A percentile compares a stretch with the other conserved stretches of the same genome.
phyloP scores from a whole-genome alignment of 106 monocot species.

The Hemerocallis citrina region DNA sequence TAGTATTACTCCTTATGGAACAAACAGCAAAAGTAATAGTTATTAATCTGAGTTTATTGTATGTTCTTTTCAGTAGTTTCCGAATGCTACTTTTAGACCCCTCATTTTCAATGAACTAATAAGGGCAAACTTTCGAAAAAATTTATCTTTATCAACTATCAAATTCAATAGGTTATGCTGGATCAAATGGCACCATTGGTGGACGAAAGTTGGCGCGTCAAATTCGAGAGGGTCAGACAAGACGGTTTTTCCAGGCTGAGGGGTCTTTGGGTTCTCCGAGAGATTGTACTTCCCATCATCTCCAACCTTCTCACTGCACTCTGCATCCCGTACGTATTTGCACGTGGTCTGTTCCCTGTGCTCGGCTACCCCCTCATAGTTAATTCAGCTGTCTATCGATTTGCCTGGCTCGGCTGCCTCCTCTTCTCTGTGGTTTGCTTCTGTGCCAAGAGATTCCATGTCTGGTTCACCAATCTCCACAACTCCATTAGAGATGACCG shows the following conservation, averaged over 20 bases:
- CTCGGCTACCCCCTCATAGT: conserved; percentile 84
- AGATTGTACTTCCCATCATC: conserved; percentile 82
- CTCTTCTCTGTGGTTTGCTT: conserved; percentile 50
- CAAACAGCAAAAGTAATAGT: too few relatives aligned
- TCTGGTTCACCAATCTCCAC: conserved; percentile 97
- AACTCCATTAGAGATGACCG: conserved; percentile 95
- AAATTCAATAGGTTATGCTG: conserved; percentile 67
- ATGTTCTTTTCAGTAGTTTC: not conserved
- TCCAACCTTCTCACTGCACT: conserved; percentile 79
- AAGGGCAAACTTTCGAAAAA: too few relatives aligned
- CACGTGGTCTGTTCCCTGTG: conserved; percentile 81
- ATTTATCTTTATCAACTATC: not conserved
- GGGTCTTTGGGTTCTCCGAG: conserved; percentile 83
- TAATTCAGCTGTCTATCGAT: conserved; percentile 94
- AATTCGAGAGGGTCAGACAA: conserved; percentile 81
- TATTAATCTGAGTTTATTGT: not conserved
- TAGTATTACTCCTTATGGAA: too few relatives aligned
- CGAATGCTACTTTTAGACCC: too few relatives aligned
- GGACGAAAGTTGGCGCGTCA: conserved; percentile 84
- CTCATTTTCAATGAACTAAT: too few relatives aligned
- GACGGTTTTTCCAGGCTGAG: conserved; percentile 84
- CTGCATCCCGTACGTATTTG: conserved; percentile 89
- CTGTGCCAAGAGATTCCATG: conserved; percentile 70
- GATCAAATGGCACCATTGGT: conserved; percentile 95
- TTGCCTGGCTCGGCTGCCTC: conserved; percentile 91